Evolutionary conservation across 495 filamentous ascomycete genomes (phyloP).

Genomic region (Penicillium crystallinum): DNA sequence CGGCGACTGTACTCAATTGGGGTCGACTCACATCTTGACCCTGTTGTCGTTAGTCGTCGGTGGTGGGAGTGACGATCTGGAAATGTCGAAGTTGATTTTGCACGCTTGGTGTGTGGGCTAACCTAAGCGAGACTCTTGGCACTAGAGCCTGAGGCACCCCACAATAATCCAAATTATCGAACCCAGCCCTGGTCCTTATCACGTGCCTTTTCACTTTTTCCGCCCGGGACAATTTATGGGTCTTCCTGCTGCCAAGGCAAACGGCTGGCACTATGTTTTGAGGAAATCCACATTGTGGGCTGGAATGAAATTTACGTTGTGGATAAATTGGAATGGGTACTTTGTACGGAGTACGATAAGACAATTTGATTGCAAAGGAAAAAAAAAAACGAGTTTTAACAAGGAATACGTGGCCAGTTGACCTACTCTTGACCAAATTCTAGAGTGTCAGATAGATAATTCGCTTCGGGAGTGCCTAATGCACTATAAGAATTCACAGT

Average conservation of each 20-base stretch:
- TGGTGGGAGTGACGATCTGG: conserved; percentile 41
- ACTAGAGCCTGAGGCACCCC: conserved; percentile 22
- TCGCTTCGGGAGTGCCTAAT: conserved; percentile 14
- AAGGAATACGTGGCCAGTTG: too few species aligned
- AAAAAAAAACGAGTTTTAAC: neutral
- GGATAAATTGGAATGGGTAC: neutral
- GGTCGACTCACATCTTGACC: conserved; percentile 47
- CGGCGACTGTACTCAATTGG: neutral
- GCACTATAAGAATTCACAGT: conserved; percentile 24
- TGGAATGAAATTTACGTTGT: neutral
- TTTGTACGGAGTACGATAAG: neutral
- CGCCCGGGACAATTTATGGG: neutral
- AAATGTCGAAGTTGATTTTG: conserved; percentile 42
- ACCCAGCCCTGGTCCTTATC: conserved; percentile 4
- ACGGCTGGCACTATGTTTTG: conserved; percentile 3
- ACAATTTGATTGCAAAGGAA: neutral
- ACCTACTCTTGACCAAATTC: conserved; percentile 6
- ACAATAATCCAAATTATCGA: conserved; percentile 5
- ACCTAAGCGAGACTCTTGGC: conserved; percentile 35
- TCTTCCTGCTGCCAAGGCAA: conserved; percentile 8
- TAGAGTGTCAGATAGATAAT: neutral
- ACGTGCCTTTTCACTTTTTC: conserved; percentile 6
- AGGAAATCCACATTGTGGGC: conserved; percentile 6
- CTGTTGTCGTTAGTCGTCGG: conserved; percentile 52
- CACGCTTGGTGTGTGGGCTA: conserved; percentile 46